Conservation (phyloP, 495 filamentous ascomycete species). For the Aspergillus biplanus region DNA sequence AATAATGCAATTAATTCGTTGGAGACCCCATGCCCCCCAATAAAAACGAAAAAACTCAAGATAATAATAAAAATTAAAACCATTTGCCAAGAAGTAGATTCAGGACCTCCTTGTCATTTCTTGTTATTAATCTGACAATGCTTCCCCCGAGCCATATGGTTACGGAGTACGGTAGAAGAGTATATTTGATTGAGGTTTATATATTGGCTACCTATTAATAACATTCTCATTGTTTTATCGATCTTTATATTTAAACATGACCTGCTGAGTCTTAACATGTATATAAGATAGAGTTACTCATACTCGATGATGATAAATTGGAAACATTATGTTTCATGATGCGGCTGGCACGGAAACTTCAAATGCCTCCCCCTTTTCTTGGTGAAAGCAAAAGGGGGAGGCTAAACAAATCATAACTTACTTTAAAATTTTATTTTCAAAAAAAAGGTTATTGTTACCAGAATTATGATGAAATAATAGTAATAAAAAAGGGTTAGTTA, state of each 20-base stretch:
- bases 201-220: conserved; percentile 1
- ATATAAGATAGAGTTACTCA: not conserved
- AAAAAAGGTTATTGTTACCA: not conserved
- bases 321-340: not conserved
- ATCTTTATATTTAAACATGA: not conserved
- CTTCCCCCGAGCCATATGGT: not conserved
- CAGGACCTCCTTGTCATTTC: not conserved
- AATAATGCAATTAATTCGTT: not conserved
- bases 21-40: too few relatives aligned
- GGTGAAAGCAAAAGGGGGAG: too few relatives aligned
- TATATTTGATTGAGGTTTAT: not conserved
- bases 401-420: too few relatives aligned
- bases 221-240: not conserved
- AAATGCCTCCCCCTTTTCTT: too few relatives aligned
- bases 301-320: not conserved
- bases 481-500: not conserved
- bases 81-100: too few relatives aligned
- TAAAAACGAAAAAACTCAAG: too few relatives aligned
- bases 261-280: not conserved
- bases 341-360: not conserved
- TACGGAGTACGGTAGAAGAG: not conserved
- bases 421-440: too few relatives aligned
- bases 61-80: too few relatives aligned
- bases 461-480: not conserved
- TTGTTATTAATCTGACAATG: conserved; percentile 2